Conservation (phyloP, 805 yeast species). For the Wickerhamiella kurtzmanii region DNA sequence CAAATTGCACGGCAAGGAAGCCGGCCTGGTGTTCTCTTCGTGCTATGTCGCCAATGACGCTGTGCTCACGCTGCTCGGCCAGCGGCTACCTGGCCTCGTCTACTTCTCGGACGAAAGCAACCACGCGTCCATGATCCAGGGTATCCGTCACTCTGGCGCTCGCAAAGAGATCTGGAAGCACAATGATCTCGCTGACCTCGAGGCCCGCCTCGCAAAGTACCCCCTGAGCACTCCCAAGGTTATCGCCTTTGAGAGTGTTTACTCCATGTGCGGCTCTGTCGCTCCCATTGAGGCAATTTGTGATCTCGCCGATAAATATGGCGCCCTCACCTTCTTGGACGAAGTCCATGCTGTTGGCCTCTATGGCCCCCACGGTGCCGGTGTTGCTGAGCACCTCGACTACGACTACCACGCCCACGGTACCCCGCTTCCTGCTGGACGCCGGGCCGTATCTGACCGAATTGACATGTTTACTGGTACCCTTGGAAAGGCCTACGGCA, state of each 20-base stretch:
- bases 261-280: slow-evolving; percentile 97
- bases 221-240: slow-evolving; percentile 85
- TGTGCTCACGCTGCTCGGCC: slow-evolving; percentile 78
- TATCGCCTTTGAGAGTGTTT: slow-evolving; percentile 93
- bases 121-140: slow-evolving; percentile 97
- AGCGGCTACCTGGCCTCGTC: slow-evolving; percentile 76
- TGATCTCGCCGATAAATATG: slow-evolving; percentile 93
- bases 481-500: slow-evolving; percentile 90
- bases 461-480: slow-evolving; percentile 96
- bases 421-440: slow-evolving; percentile 35
- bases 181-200: slow-evolving; percentile 76
- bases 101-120: slow-evolving; percentile 85
- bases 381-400: slow-evolving; percentile 94
- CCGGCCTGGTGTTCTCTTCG: slow-evolving; percentile 86
- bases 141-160: slow-evolving; percentile 81
- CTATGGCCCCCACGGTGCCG: slow-evolving; percentile 99
- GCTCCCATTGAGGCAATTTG: slow-evolving; percentile 88
- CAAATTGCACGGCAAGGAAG: slow-evolving; percentile 84
- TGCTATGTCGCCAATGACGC: slow-evolving; percentile 98
- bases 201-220: slow-evolving; percentile 57
- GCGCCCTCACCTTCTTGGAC: slow-evolving; percentile 91
- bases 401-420: slow-evolving; percentile 65
- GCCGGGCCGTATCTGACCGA: slow-evolving; percentile 66
- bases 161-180: slow-evolving; percentile 84
- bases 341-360: slow-evolving; percentile 99